Percentiles rank a stretch among this genome's conserved stretches.
These are phyloP conservation scores for Takashimella koratensis DNA, from an alignment of 1,284 basidiomycete genomes.

Conservation along the genomic window DNA sequence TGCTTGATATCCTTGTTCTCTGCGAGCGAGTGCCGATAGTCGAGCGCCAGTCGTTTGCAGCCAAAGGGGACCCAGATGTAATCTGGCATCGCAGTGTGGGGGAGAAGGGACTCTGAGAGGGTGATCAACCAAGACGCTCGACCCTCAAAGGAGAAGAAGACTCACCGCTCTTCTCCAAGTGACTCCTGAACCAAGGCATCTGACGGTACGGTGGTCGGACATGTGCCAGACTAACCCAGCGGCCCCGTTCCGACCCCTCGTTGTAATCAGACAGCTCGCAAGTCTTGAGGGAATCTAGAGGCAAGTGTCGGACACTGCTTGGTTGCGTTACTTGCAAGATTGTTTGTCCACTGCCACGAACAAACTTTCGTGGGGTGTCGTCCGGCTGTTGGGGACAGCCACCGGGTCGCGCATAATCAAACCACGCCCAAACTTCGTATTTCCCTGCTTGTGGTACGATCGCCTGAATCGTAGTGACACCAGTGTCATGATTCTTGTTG, in stretches of 20 bases:
- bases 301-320: neutral
- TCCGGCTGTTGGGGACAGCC: neutral
- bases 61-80: neutral
- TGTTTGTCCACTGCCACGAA: neutral
- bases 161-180: neutral
- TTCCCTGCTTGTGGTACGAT: neutral
- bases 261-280: neutral
- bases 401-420: neutral
- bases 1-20: conserved; percentile 1
- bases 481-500: neutral
- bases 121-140: neutral
- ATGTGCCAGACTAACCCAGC: neutral
- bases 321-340: neutral
- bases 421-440: conserved; percentile 1
- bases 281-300: neutral
- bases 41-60: neutral
- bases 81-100: neutral
- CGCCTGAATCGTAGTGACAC: neutral
- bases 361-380: neutral
- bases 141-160: too few species aligned
- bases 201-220: neutral
- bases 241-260: neutral
- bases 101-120: neutral
- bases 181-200: neutral
- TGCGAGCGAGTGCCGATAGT: neutral